Conservation (phyloP, 2,329 filamentous ascomycete genomes). For the Monilinia aucupariae region DNA sequence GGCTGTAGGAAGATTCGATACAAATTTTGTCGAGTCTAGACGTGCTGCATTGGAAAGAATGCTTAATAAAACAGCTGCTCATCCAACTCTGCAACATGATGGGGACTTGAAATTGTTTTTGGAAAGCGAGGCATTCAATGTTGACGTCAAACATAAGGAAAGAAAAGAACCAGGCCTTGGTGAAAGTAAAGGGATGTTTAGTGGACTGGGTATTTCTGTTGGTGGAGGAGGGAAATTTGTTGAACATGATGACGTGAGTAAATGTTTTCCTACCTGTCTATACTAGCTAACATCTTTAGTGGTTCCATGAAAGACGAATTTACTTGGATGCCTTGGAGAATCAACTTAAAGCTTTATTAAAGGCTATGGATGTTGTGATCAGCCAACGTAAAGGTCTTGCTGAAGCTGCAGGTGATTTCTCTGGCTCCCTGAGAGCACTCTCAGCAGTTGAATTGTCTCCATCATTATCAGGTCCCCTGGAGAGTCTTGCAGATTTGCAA, state of each 20-base stretch:
- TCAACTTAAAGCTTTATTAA: constrained; percentile 83
- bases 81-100: constrained; percentile 88
- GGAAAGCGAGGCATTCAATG: constrained; percentile 91
- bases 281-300: constrained; percentile 46
- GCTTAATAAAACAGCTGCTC: constrained; percentile 90
- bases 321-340: constrained; percentile 92
- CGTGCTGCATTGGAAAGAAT: constrained; percentile 91
- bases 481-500: constrained; percentile 88
- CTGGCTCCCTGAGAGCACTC: constrained; percentile 83
- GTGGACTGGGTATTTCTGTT: constrained; percentile 73
- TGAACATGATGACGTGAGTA: constrained; percentile 85
- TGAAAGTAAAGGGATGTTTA: constrained; percentile 91
- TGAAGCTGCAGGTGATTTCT: constrained; percentile 90
- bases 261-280: not conserved
- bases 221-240: constrained; percentile 83
- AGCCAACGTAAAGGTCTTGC: constrained; percentile 87
- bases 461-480: constrained; percentile 78
- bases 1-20: constrained; percentile 91
- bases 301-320: constrained; percentile 95
- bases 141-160: constrained; percentile 97
- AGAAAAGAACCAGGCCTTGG: constrained; percentile 77
- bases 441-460: constrained; percentile 90
- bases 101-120: constrained; percentile 92
- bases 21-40: constrained; percentile 90
- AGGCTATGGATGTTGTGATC: constrained; percentile 91